These are phyloP conservation scores for Botryotinia convoluta DNA, from an alignment of 2,329 filamentous ascomycete genomes.

Conservation along the genomic window DNA sequence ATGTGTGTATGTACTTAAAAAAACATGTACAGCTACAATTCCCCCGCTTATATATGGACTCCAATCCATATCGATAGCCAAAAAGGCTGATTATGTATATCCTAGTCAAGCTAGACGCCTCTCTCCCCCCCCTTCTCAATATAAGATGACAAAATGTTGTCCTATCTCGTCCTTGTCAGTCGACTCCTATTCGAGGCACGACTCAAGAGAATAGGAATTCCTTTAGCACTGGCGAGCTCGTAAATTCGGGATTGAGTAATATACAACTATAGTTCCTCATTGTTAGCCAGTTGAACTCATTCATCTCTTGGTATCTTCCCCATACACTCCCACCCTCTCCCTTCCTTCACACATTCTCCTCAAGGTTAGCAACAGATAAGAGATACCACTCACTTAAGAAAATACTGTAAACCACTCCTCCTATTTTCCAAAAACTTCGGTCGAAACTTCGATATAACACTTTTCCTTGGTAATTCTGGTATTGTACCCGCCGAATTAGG, in stretches of 20 bases:
- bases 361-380: not conserved
- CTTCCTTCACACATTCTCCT: not conserved
- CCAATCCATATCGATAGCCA: not conserved
- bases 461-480: constrained; percentile 88
- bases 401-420: constrained; percentile 81
- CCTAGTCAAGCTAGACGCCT: not conserved
- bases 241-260: constrained; percentile 88
- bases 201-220: constrained; percentile 63
- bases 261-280: constrained; percentile 63
- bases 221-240: constrained; percentile 84
- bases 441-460: constrained; percentile 80
- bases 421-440: constrained; percentile 83
- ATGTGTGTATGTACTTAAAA: not conserved
- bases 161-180: not conserved
- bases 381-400: constrained; percentile 72
- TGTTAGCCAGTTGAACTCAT: not conserved
- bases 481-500: constrained; percentile 82
- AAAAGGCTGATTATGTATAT: not conserved
- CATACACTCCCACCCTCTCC: too few species aligned
- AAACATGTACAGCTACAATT: not conserved
- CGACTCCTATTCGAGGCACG: not conserved
- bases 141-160: not conserved
- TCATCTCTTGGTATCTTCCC: too few species aligned
- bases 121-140: not conserved
- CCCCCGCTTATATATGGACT: not conserved